These are phyloP conservation scores for Cylindrodendrum hubeiense DNA, from an alignment of 2,329 filamentous ascomycete species.

Conservation along the genomic window DNA sequence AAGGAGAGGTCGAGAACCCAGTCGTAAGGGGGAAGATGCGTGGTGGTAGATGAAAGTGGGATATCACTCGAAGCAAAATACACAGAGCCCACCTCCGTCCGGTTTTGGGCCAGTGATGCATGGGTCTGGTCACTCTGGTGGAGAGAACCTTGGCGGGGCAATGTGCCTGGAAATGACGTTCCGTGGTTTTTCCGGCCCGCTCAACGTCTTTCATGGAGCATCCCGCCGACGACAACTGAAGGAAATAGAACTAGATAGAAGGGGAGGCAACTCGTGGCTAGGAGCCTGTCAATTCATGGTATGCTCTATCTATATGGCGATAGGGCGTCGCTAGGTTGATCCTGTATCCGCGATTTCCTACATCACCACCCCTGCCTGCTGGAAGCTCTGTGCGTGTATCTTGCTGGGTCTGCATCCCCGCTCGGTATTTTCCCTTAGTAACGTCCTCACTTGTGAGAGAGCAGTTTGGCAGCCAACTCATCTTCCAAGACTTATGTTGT, in stretches of 20 bases:
- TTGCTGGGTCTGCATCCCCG: background rate
- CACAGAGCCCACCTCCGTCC: constrained; percentile 41
- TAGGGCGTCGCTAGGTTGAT: background rate
- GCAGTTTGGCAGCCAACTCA: background rate
- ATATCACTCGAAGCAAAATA: constrained; percentile 45
- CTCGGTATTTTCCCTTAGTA: background rate
- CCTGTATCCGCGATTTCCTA: too few relatives aligned
- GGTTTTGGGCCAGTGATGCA: constrained; percentile 33
- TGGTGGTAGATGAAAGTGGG: constrained; percentile 40
- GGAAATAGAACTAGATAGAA: background rate
- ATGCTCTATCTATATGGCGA: background rate
- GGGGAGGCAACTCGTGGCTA: background rate
- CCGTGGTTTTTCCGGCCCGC: constrained; percentile 49
- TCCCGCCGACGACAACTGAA: constrained; percentile 7
- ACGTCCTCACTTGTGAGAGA: background rate
- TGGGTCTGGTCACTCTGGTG: constrained; percentile 18
- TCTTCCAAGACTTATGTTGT: background rate
- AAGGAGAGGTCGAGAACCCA: constrained; percentile 26
- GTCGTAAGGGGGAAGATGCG: constrained; percentile 27
- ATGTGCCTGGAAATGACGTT: constrained; percentile 32
- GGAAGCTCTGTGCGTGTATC: background rate
- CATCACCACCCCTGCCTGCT: background rate
- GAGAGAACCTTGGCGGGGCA: constrained; percentile 50
- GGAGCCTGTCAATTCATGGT: background rate
- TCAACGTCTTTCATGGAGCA: constrained; percentile 1